A percentile compares a stretch with the other conserved stretches of the same genome.
These are phyloP conservation scores for Lodderomyces theae DNA, from an alignment of 1,139 yeast species.

Conservation along the genomic window DNA sequence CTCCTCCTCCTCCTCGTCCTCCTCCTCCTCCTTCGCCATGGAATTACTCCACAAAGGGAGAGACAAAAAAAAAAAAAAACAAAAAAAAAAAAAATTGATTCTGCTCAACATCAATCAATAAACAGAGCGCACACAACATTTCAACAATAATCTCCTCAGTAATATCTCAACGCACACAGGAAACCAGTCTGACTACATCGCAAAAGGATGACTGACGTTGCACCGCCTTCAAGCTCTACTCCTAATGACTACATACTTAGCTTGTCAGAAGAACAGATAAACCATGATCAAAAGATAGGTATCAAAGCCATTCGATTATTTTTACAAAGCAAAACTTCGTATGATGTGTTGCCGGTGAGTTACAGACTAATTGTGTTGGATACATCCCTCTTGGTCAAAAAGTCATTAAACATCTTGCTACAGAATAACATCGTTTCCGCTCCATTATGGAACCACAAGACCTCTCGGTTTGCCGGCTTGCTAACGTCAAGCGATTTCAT, in stretches of 20 bases:
- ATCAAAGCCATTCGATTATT: constrained; percentile 78
- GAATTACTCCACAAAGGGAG: too few relatives aligned
- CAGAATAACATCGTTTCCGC: constrained; percentile 96
- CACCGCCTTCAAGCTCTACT: constrained; percentile 22
- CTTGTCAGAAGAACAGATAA: constrained; percentile 43
- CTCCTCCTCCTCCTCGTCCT: too few relatives aligned
- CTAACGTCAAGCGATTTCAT: constrained; percentile 91
- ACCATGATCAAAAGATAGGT: constrained; percentile 63
- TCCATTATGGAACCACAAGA: constrained; percentile 92
- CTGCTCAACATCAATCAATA: too few relatives aligned
- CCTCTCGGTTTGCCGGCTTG: constrained; percentile 89
- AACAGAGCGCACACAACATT: too few relatives aligned
- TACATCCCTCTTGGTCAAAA: constrained; percentile 85
- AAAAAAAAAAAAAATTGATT: too few relatives aligned
- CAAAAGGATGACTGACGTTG: constrained; percentile 11
- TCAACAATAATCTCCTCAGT: too few relatives aligned
- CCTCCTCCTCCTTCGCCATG: too few relatives aligned
- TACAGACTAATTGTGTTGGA: constrained; percentile 92
- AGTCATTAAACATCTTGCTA: constrained; percentile 81
- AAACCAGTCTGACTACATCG: neutral
- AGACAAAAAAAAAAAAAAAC: neutral
- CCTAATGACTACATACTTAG: constrained; percentile 47
- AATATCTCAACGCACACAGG: too few relatives aligned
- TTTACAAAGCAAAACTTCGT: constrained; percentile 86
- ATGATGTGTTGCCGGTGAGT: constrained; percentile 94